These are phyloP conservation scores for Paraconiothyrium brasiliense DNA, from an alignment of 2,329 filamentous ascomycete genomes.

Conservation along the genomic window DNA sequence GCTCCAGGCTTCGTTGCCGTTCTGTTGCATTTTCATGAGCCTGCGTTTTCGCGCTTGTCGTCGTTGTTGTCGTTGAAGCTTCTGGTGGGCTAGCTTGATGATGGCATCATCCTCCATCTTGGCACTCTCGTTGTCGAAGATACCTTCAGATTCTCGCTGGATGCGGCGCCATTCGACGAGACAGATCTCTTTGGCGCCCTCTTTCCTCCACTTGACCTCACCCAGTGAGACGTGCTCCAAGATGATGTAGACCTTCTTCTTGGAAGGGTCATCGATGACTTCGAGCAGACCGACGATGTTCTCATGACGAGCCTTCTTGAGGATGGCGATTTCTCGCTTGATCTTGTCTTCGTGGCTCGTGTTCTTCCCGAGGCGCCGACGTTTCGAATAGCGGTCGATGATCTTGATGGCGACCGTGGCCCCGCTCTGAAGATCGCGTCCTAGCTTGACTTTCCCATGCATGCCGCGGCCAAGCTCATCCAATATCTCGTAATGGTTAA, in stretches of 20 bases:
- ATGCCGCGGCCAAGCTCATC: slow-evolving; percentile 95
- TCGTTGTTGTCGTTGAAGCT: slow-evolving; percentile 56
- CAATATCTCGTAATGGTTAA: slow-evolving; percentile 98
- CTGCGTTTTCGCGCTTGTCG: slow-evolving; percentile 49
- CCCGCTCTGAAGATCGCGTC: slow-evolving; percentile 77
- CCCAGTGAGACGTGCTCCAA: slow-evolving; percentile 94
- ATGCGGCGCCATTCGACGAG: slow-evolving; percentile 82
- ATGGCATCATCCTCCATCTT: slow-evolving; percentile 57
- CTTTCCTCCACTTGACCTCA: slow-evolving; percentile 93
- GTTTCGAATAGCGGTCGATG: slow-evolving; percentile 94
- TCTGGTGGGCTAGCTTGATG: slow-evolving; percentile 42
- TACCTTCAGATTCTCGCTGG: slow-evolving; percentile 71
- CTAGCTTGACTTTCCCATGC: slow-evolving; percentile 97
- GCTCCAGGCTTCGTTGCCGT: slow-evolving; percentile 78
- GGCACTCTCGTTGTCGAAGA: slow-evolving; percentile 54
- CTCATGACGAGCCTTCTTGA: slow-evolving; percentile 98
- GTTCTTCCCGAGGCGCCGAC: slow-evolving; percentile 81
- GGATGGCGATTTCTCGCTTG: slow-evolving; percentile 94
- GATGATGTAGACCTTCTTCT: slow-evolving; percentile 98
- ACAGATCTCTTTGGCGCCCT: slow-evolving; percentile 84
- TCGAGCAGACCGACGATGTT: slow-evolving; percentile 96
- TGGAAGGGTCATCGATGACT: slow-evolving; percentile 95
- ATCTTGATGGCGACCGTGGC: slow-evolving; percentile 97
- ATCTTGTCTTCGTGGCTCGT: slow-evolving; percentile 81
- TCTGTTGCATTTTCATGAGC: slow-evolving; percentile 37